Base-by-base conservation (phyloP, 2,329 filamentous ascomycete species). In the Aphanocladium album region DNA sequence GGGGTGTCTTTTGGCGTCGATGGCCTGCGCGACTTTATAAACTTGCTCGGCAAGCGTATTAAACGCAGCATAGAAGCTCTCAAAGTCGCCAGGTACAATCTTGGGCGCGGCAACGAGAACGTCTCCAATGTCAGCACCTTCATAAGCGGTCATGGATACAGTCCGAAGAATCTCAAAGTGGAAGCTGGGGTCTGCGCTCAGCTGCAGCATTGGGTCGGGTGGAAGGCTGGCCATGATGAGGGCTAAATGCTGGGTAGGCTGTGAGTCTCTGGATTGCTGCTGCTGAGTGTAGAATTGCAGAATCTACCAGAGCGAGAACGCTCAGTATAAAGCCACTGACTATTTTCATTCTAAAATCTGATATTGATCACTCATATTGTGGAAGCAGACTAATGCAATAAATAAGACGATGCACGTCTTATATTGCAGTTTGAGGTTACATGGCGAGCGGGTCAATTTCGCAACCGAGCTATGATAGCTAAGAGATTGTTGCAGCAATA, bases 61-160 rank as follows among this genome's bases (percentile, higher is more conserved):
- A n/a, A 71, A 71, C 0, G 62, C 61, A 2, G 62, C 8, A 2
- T 63, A 64, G 33, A 62, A 71, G 59, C 67, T 69, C 17, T 66
- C 64, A 2, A 69, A 63, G 23, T 70, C 63, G 0, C 66, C 63
- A 0, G 67, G 60, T 17, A 61, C 62, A 33, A 72, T 68, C 9
- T 67, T 60, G 17, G 67, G 65, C 5, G 69, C 68, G 1, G 66
- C 66, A 14, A 65, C 66, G 7, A 77, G 66, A 1, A 76, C 67
- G 12, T 74, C 70, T 17, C 68, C 70, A 0, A 72, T 67, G 25
- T 73, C 69, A 17, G 69, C 60, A 23, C 72, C 72, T 52, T 66
- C 59, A 54, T 65, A 68, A 23, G 62, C 51, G 3, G 64, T 45
- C 14, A 61, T 23, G 19, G 63, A 59, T 14, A 69, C 19, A 52